Evolutionary conservation across 805 yeast species (phyloP).

Genomic region (Huiozyma naganishii): DNA sequence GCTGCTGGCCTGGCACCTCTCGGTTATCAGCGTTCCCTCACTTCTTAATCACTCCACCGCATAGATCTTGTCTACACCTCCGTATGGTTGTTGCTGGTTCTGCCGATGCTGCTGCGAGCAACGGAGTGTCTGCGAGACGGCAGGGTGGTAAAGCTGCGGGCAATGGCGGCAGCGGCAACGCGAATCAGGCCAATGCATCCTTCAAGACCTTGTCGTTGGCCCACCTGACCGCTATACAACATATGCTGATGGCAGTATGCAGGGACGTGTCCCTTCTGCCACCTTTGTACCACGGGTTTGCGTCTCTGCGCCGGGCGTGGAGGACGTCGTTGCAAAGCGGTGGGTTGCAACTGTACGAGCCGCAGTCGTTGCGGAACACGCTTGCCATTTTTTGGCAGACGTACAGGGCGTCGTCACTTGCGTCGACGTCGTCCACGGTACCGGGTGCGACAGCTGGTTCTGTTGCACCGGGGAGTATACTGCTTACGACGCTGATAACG

Average conservation of each 20-base stretch:
- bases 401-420: constrained; percentile 6
- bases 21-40: too few relatives aligned
- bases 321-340: constrained; percentile 8
- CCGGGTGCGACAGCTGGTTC: neutral
- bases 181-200: too few relatives aligned
- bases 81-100: too few relatives aligned
- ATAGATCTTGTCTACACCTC: too few relatives aligned
- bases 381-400: constrained; percentile 14
- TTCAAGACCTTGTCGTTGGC: constrained; percentile 56
- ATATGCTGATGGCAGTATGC: constrained; percentile 63
- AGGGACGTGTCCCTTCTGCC: constrained; percentile 68
- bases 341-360: constrained; percentile 15
- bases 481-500: constrained; percentile 32
- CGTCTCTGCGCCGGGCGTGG: constrained; percentile 29
- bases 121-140: neutral
- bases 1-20: too few relatives aligned
- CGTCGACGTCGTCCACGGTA: constrained; percentile 8
- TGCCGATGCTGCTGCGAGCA: neutral
- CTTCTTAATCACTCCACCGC: too few relatives aligned
- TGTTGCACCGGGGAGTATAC: constrained; percentile 2
- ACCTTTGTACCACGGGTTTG: constrained; percentile 43
- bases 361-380: constrained; percentile 15
- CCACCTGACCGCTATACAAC: constrained; percentile 65
- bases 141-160: neutral
- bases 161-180: neutral